Base-by-base conservation (phyloP, 2,329 filamentous ascomycete species). In the Coniella vitis region DNA sequence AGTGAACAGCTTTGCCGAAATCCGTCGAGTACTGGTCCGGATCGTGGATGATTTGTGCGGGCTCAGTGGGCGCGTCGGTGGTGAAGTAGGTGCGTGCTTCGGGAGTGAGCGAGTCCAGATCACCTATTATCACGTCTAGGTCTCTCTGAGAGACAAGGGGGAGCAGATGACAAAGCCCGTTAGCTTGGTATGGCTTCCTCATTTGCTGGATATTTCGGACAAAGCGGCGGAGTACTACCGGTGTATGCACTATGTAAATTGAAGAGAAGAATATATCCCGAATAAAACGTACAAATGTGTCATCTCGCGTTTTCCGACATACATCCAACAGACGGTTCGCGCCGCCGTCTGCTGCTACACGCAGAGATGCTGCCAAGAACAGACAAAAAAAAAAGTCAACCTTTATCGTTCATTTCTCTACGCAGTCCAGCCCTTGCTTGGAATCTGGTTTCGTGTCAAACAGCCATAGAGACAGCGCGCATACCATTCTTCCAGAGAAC, bases 21-120 rank as follows among this genome's bases (percentile, higher is more conserved):
- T 98, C 93, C 22, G 93, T 95, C 17, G 84, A 86, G 58, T 94
- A 79, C 65, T 97, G 88, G 62, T 94, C 87, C n/a, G 73, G 64
- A 55, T 91, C 82, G 57, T 81, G 71, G 55, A 88, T 74, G 46
- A 97, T 73, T 12, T 73, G 61, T 2, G 88, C 76, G 9, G 54
- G 22, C 4, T 72, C 65, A 63, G 65, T 17, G 47, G 61, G 14
- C 61, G 64, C 45, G 75, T 72, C 71, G 61, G 64, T 45, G 75
- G 72, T 71, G 67, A 90, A 95, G 66, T 86, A 84, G n/a, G 73
- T 60, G 45, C 74, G 74, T 10, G 86, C 76, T 12, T 78, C 67
- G 9, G 79, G 71, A 3, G 69, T 69, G 16, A 97, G 71, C 4
- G 91, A 96, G 69, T 98, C 93, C 9, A 98, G 76, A 63, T 98